These are phyloP conservation scores for Plectosphaerella plurivora DNA, from an alignment of 2,329 filamentous ascomycete genomes.

Conservation along the genomic window DNA sequence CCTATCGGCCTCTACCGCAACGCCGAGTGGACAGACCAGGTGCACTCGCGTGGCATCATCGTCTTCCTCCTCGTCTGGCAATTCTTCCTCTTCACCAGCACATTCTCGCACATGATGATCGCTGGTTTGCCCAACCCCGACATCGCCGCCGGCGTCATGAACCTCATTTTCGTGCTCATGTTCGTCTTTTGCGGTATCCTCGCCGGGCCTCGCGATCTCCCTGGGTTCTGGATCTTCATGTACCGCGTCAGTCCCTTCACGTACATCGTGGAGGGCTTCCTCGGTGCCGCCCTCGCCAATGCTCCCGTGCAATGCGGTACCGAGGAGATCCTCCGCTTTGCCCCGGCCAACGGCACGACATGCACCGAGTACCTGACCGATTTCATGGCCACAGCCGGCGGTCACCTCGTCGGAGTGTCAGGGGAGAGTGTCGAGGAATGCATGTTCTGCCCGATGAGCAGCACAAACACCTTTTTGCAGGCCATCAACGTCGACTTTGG, in stretches of 20 bases:
- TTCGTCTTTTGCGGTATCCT: slow-evolving; percentile 50
- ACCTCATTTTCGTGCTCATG: slow-evolving; percentile 59
- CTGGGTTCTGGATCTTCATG: slow-evolving; percentile 74
- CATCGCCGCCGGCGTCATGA: slow-evolving; percentile 59
- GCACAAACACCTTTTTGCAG: slow-evolving; percentile 7
- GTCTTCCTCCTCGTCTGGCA: slow-evolving; percentile 60
- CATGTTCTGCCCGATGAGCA: slow-evolving; percentile 6
- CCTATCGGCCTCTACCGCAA: slow-evolving; percentile 61
- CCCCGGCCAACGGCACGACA: slow-evolving; percentile 47
- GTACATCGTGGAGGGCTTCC: slow-evolving; percentile 64
- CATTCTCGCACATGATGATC: slow-evolving; percentile 62
- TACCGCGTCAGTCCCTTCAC: slow-evolving; percentile 71
- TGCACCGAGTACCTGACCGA: slow-evolving; percentile 51
- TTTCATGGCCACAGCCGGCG: slow-evolving; percentile 41
- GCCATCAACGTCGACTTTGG: slow-evolving; percentile 36
- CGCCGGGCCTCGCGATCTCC: slow-evolving; percentile 22
- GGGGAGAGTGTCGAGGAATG: slow-evolving; percentile 34
- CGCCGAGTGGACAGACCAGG: slow-evolving; percentile 44
- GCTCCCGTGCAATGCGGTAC: slow-evolving; percentile 53
- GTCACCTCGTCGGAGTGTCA: slow-evolving; percentile 32
- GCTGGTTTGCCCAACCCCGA: slow-evolving; percentile 60
- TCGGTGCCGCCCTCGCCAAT: slow-evolving; percentile 60
- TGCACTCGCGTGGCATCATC: slow-evolving; percentile 45
- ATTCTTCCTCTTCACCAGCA: slow-evolving; percentile 63
- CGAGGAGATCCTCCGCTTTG: slow-evolving; percentile 62